Base-by-base conservation (phyloP, 352 stramenopile genomes). In the Globisporangium emineosum region DNA sequence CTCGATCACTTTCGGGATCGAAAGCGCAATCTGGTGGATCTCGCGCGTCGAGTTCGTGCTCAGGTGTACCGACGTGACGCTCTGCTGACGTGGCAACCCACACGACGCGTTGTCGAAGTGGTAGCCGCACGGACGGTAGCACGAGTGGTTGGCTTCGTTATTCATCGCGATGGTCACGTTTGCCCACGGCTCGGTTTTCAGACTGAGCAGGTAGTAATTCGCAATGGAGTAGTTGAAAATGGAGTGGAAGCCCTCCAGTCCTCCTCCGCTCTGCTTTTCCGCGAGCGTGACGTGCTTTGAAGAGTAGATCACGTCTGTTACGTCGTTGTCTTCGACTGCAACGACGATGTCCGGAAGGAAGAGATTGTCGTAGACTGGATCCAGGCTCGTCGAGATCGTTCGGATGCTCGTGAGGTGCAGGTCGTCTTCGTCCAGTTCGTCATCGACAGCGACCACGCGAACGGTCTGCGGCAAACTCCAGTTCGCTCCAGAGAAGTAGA, bases 91-190 rank as follows among this genome's bases (percentile, higher is more conserved):
- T 4, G 85, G 85, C 3, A 93, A 60, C 0, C 85, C 85, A 49
- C 85, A 93, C 2, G 53, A 64, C 0, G 58, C 40, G 5, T 68
- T 47, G 37, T 91, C 82, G 43, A 90, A 83, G 1, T 76, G 79
- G 32, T 87, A 91, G 0, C 85, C 85, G 17, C 85, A 93, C n/a
- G 69, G 57, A 17, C 85, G 82, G 58, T 93, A 93, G 60, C 85
- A 93, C 0, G 68, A 64, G 2, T 67, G 64, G 10, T 88, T 76
- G 3, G 68, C 77, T 61, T 93, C 82, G 49, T 91, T 93, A 54
- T 79, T 90, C 71, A 93, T 89, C 2, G 82, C 78, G 30, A 93
- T 77, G 1, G 82, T 91, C 12, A 93, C 82, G 33, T 88, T 84
- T 1, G 80, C 72, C 68, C 79, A 93, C 2, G 82, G 85, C 53